Evolutionary conservation across 306 rosid species (phyloP), one percentile per base, ranked within the genome.

Genomic region (Inga leiocalycina): DNA sequence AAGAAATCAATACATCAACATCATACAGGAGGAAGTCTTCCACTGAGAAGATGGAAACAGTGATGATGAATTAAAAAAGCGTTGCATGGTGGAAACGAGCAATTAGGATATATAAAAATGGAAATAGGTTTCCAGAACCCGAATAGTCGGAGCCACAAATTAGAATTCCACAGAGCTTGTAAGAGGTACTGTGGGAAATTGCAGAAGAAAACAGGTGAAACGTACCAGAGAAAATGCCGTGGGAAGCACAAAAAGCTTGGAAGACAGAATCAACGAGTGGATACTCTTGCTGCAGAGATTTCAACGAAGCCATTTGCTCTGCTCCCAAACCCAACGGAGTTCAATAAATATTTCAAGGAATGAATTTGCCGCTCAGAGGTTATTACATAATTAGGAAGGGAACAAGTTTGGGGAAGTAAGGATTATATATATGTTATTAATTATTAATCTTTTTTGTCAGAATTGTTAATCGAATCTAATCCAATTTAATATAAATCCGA

Each of bases 21-120:
- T 88, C 92, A 17, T 77, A 78, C 22, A 91, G 73, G 72, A 91
- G 90, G 73, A 88, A 91, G 77, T 91, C 94, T 84, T 91, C 94
- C 64, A 87, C 94, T 88, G 84, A 30, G 51, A 66, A 74, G 22
- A 54, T 49, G 39, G 5, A 44, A 71, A 71, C 76, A 71, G 7
- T 45, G 54, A 3, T 7, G 46, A 45, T n/a, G 32, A 4, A 45
- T 71, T 44, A 24, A 5, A 39, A 71, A 71, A 71, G 22, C 39
- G 49, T 71, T 12, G 76, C n/a, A 71, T 19, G 16, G 32, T 14
- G 39, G 13, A 73, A 73, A 73, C 43, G 24, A 27, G 37, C 9
- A 52, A 48, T 24, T 11, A 34, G 19, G 61, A 27, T 30, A 5
- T 46, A 15, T 46, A 1, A 46, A 56, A 46, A 73, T 27, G 19